Percentiles rank a stretch among this genome's conserved stretches.
phyloP scores from a whole-genome alignment of 164 flowering plant species.

The Houttuynia cordata region DNA sequence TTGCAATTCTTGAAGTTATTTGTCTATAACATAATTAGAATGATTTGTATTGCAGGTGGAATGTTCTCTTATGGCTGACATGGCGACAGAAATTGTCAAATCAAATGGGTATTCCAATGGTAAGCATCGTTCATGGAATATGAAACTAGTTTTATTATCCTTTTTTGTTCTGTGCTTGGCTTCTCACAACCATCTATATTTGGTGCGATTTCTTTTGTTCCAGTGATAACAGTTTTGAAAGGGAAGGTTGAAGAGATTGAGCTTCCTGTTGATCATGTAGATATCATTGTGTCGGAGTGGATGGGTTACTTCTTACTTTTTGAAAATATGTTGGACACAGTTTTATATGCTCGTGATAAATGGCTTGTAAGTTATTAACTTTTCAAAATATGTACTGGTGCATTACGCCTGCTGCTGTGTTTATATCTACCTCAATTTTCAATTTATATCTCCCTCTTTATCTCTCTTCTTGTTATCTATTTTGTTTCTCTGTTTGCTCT shows the following conservation, averaged over 20 bases:
- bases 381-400: not conserved
- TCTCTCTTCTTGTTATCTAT: too few relatives aligned
- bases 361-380: constrained; percentile 82
- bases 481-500: too few relatives aligned
- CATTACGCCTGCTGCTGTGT: not conserved
- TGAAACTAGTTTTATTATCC: too few relatives aligned
- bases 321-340: constrained; percentile 93
- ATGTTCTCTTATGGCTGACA: constrained; percentile 95
- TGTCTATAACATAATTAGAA: not conserved
- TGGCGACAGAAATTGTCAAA: constrained; percentile 85
- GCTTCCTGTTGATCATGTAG: constrained; percentile 84
- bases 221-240: constrained; percentile 92
- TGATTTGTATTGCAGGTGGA: constrained; percentile 47
- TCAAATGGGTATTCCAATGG: constrained; percentile 81
- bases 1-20: not conserved
- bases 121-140: constrained; percentile 11
- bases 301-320: constrained; percentile 94
- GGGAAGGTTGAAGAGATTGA: constrained; percentile 91
- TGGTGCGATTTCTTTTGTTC: constrained; percentile 4
- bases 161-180: not conserved
- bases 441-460: too few relatives aligned
- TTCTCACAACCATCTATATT: not conserved
- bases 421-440: not conserved
- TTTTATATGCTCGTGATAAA: constrained; percentile 91
- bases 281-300: constrained; percentile 95